Evolutionary conservation across 345 rosid species (phyloP).

Genomic region (Erucastrum elatum): DNA sequence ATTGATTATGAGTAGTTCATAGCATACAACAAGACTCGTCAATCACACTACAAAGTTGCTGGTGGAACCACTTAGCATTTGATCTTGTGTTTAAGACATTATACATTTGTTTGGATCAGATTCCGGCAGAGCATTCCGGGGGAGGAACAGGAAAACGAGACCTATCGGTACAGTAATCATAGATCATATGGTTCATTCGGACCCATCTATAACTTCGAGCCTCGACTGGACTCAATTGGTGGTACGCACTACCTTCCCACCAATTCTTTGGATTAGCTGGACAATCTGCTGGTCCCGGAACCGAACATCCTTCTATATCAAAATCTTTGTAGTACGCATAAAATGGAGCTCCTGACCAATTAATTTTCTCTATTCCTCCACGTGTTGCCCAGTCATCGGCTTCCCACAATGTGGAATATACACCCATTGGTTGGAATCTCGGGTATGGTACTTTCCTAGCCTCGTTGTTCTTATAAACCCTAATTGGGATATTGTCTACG

Average conservation of each 20-base stretch:
- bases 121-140: slow-evolving; percentile 74
- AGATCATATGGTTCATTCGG: slow-evolving; percentile 85
- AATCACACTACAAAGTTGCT: slow-evolving; percentile 8
- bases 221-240: slow-evolving; percentile 57
- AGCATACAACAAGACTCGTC: slow-evolving; percentile 4
- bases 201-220: slow-evolving; percentile 89
- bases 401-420: slow-evolving; percentile 91
- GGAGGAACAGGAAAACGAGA: slow-evolving; percentile 75
- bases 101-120: slow-evolving; percentile 30
- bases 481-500: slow-evolving; percentile 75
- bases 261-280: slow-evolving; percentile 59
- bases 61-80: background rate
- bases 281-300: slow-evolving; percentile 72
- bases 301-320: slow-evolving; percentile 81
- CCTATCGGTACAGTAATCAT: slow-evolving; percentile 77
- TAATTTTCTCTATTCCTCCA: slow-evolving; percentile 84
- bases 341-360: slow-evolving; percentile 90
- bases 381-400: slow-evolving; percentile 99
- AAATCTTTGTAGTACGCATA: slow-evolving; percentile 82
- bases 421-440: slow-evolving; percentile 75
- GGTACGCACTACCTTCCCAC: slow-evolving; percentile 74
- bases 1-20: background rate
- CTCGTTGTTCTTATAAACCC: slow-evolving; percentile 88
- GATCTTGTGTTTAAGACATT: background rate
- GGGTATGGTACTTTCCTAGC: slow-evolving; percentile 75